Percentiles rank a stretch among this genome's conserved stretches.
phyloP scores from a whole-genome alignment of 2,329 filamentous ascomycete species.

The Xylariaceae sp. region DNA sequence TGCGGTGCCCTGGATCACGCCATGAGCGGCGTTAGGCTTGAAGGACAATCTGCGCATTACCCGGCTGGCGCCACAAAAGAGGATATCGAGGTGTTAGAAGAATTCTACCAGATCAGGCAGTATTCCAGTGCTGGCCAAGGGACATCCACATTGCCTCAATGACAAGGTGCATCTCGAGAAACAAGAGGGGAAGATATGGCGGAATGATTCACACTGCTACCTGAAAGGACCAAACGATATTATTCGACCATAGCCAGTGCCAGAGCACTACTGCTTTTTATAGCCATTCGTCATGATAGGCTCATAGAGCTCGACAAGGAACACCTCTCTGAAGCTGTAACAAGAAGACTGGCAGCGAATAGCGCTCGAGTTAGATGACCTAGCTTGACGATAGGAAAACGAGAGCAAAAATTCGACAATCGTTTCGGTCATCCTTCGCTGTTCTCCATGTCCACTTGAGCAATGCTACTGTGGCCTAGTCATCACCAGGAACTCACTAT shows the following conservation, averaged over 20 bases:
- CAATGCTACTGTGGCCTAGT: slow-evolving; percentile 34
- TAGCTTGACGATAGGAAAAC: slow-evolving; percentile 74
- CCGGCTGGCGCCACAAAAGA: slow-evolving; percentile 23
- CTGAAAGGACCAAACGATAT: slow-evolving; percentile 28
- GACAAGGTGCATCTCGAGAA: slow-evolving; percentile 25
- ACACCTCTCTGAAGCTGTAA: slow-evolving; percentile 46
- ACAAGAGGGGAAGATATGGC: slow-evolving; percentile 21
- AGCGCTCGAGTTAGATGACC: slow-evolving; percentile 59
- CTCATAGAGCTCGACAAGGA: slow-evolving; percentile 40
- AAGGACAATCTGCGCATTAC: slow-evolving; percentile 24
- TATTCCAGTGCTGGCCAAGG: slow-evolving; percentile 26
- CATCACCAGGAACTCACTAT: slow-evolving; percentile 16
- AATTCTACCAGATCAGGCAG: slow-evolving; percentile 25
- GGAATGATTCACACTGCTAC: slow-evolving; percentile 27
- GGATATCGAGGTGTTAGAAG: slow-evolving; percentile 21
- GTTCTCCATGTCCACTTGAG: slow-evolving; percentile 38
- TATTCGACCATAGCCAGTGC: slow-evolving; percentile 35
- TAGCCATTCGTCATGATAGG: slow-evolving; percentile 46
- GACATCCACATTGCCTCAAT: slow-evolving; percentile 22
- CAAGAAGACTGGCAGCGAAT: slow-evolving; percentile 50
- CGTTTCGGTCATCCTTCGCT: slow-evolving; percentile 40
- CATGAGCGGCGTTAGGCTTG: slow-evolving; percentile 22
- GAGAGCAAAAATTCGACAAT: slow-evolving; percentile 37
- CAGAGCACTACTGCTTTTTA: slow-evolving; percentile 36
- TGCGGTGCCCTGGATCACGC: slow-evolving; percentile 20